Evolutionary conservation across 805 yeast genomes (phyloP), one percentile per base, ranked within the genome.

Genomic region (Lachancea fermentati): DNA sequence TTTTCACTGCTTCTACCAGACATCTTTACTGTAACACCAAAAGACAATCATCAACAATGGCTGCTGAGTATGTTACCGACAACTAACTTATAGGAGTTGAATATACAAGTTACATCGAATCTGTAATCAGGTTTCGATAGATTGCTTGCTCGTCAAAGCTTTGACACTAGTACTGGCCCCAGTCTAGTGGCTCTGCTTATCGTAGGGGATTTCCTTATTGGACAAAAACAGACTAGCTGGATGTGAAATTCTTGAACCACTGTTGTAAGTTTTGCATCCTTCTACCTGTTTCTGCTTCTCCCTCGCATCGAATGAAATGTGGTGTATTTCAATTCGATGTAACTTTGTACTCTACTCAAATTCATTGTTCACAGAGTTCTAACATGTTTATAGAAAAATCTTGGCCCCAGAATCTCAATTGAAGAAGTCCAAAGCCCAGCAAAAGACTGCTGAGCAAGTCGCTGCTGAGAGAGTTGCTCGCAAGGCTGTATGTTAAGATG

Each of bases 391-490:
- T 51, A 65, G 68, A 58, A 59, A 70, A 62, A 57, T 69, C 57
- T 64, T 69, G 53, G 69, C 69, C 53, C 95, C 95, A 78, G 95
- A 85, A 79, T 72, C 93, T 67, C 82, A 80, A 68, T 72, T 81
- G 71, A 85, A 85, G 81, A 80, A 82, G 77, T 68, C 81, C 62
- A 78, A 82, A 76, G 79, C 83, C 69, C 76, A 78, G 67, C 79
- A 81, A 65, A 82, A 83, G 78, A 71, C 78, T 62, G 76, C 81
- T 57, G 85, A 79, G 66, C 77, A 79, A 69, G 76, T 82, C 63
- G 81, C 85, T 67, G 88, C 86, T 63, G 89, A 78, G 66, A 81
- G 78, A 73, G 75, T 71, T 65, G 83, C 80, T 55, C 77, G 87
- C 70, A 76, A 78, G 72, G 79, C 78, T 64, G 95, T 85, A 83